Conservation (phyloP, 108 stramenopile genomes). For the Fragilariopsis cylindrus region DNA sequence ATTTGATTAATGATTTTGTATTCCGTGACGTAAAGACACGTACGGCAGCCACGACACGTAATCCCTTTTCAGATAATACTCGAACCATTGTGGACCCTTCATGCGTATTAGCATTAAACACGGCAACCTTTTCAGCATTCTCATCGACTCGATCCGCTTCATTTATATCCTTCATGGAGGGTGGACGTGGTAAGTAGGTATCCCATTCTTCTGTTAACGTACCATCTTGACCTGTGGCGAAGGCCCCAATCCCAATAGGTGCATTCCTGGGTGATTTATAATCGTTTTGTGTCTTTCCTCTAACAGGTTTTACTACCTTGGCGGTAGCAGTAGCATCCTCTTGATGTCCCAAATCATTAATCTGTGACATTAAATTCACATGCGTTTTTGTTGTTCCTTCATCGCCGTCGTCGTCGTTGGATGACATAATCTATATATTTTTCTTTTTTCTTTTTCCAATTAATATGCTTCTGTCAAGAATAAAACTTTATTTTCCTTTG, state of each 20-base stretch:
- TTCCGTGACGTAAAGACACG: slow-evolving; percentile 48
- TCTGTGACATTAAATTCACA: slow-evolving; percentile 22
- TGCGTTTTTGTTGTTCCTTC: neutral
- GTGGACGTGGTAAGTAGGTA: slow-evolving; percentile 39
- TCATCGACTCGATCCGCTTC: slow-evolving; percentile 18
- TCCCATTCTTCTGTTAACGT: slow-evolving; percentile 36
- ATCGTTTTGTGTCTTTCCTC: neutral
- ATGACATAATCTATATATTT: neutral
- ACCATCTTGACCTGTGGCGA: slow-evolving; percentile 27
- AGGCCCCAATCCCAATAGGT: slow-evolving; percentile 17
- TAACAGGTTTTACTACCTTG: slow-evolving; percentile 15
- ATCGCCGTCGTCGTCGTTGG: neutral
- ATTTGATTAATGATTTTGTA: slow-evolving; percentile 44
- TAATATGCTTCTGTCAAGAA: no score
- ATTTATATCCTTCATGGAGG: slow-evolving; percentile 32
- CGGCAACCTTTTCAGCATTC: slow-evolving; percentile 40
- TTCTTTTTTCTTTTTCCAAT: neutral
- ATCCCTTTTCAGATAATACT: slow-evolving; percentile 46
- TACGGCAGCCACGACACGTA: slow-evolving; percentile 50
- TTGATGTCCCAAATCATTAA: slow-evolving; percentile 29
- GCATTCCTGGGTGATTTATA: slow-evolving; percentile 10
- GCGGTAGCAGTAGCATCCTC: slow-evolving; percentile 26
- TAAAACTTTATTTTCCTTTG: no score
- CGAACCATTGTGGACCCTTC: slow-evolving; percentile 53
- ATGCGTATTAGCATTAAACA: slow-evolving; percentile 55